Evolutionary conservation across 2,329 filamentous ascomycete species (phyloP), one percentile per base, ranked within the genome.

Genomic region (Xylariaceae sp.): DNA sequence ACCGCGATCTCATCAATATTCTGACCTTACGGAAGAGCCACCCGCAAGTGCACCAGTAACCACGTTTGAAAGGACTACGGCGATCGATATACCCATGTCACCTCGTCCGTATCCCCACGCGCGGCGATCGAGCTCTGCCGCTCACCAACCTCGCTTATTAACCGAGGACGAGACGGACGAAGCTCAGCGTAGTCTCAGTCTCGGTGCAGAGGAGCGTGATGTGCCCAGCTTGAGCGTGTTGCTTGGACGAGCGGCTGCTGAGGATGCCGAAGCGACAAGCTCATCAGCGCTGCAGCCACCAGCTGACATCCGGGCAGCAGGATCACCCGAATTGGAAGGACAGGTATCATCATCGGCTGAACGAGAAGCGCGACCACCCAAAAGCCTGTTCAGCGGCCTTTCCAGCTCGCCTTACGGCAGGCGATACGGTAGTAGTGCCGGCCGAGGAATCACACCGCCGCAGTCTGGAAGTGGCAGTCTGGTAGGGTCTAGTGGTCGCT

Each of bases 1-100:
- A 38, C 48, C 63, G 54, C 45, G 64, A 58, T 14, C 60, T 55
- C 52, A 60, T 47, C 39, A 61, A 57, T 46, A 64, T 48, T 22
- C 66, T 61, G 53, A 60, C n/a, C 56, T 63, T 16, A 48, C 63
- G 50, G 69, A 47, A 66, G 68, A 60, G 63, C 70, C 61, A 69
- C 71, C 66, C 64, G 58, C 60, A 69, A 72, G 45, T 66, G 36
- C 65, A 12, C 67, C 69, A 13, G 54, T 72, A 28, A 77, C 73
- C 11, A 33, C 48, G 22, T 73, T 75, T 47, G 73, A 81, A 50
- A 81, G 80, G 3, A 82, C 82, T 0, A 84, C 77, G 17, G 86
- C 86, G 1, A 90, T 90, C 49, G 85, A 89, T 57, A 90, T 90
- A 40, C 87, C 87, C 0, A 75, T 86, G 1, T 90, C 87, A 0